phyloP scores from a whole-genome alignment of 1,284 basidiomycete genomes.

The Cronartium quercuum region DNA sequence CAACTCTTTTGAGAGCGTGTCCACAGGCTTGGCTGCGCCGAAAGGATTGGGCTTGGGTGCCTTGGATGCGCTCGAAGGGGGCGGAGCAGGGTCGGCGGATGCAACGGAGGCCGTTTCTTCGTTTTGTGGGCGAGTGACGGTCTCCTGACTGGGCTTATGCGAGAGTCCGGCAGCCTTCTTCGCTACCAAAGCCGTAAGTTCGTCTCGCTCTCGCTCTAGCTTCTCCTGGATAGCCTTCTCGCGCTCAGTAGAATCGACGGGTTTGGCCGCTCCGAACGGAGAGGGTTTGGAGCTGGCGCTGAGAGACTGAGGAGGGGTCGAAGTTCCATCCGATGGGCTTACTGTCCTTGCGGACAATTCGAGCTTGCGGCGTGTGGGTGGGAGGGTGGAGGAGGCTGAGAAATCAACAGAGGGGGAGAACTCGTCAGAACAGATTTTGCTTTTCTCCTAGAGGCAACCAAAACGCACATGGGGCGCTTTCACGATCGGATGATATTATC shows the following conservation, averaged over 20 bases:
- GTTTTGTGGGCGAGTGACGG: background rate
- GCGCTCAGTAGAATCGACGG: slow-evolving; percentile 21
- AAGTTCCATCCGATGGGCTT: slow-evolving; percentile 12
- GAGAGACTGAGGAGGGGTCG: slow-evolving; percentile 5
- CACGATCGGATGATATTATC: background rate
- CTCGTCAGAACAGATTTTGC: background rate
- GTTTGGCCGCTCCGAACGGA: slow-evolving; percentile 26
- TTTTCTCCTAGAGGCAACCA: background rate
- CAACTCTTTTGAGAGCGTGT: slow-evolving; percentile 30
- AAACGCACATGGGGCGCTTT: background rate
- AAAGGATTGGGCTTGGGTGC: slow-evolving; percentile 25
- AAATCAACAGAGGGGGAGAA: background rate
- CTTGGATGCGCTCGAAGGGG: background rate
- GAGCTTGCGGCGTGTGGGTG: slow-evolving; percentile 30
- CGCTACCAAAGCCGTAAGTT: background rate
- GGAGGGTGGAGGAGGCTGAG: background rate
- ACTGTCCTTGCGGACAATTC: slow-evolving; percentile 23
- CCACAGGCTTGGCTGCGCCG: slow-evolving; percentile 29
- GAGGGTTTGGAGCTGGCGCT: slow-evolving; percentile 14
- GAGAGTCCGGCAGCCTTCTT: background rate
- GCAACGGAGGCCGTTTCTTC: background rate
- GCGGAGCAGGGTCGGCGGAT: background rate
- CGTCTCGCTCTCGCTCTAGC: slow-evolving; percentile 19
- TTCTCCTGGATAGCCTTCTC: slow-evolving; percentile 31
- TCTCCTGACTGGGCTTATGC: background rate